These are phyloP conservation scores for Tillandsia fasciculata DNA, from an alignment of 176 grass and related monocot species.

Conservation along the genomic window DNA sequence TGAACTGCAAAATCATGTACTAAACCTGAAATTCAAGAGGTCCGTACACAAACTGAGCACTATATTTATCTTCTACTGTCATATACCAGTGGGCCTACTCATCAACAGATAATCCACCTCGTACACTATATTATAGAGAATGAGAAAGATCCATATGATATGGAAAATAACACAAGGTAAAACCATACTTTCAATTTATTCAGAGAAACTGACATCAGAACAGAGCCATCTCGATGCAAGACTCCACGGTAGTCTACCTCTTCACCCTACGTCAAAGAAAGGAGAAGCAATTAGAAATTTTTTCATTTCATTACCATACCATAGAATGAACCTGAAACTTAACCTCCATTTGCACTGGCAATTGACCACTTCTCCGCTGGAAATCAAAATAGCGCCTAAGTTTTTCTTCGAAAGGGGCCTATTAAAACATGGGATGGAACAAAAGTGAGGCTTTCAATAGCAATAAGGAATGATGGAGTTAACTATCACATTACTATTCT, in stretches of 20 bases:
- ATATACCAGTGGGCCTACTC: too few species aligned
- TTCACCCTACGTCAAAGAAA: conserved; percentile 47
- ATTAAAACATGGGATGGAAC: conserved; percentile 15
- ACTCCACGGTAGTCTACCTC: conserved; percentile 93
- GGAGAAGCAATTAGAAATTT: conserved; percentile 17
- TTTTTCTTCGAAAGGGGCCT: conserved; percentile 89
- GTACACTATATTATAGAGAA: too few species aligned
- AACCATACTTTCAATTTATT: conserved; percentile 68
- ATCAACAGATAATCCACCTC: too few species aligned
- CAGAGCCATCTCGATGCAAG: conserved; percentile 96
- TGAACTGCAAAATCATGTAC: too few species aligned
- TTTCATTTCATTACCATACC: conserved; percentile 7
- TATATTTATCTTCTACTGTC: too few species aligned
- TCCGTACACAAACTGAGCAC: too few species aligned
- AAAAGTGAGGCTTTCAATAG: conserved; percentile 7
- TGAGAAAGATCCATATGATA: background rate
- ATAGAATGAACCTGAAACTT: conserved; percentile 18
- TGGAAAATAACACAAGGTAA: background rate
- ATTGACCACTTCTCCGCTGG: conserved; percentile 84
- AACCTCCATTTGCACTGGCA: conserved; percentile 96
- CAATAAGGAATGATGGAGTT: too few species aligned
- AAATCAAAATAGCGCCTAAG: conserved; percentile 94
- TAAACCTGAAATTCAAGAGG: too few species aligned
- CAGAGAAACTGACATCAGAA: conserved; percentile 91
- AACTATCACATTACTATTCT: conserved; percentile 7